A percentile compares a stretch with the other conserved stretches of the same genome.
phyloP scores from a whole-genome alignment of 2,329 filamentous ascomycete genomes.

The Fusarium bulbicola region DNA sequence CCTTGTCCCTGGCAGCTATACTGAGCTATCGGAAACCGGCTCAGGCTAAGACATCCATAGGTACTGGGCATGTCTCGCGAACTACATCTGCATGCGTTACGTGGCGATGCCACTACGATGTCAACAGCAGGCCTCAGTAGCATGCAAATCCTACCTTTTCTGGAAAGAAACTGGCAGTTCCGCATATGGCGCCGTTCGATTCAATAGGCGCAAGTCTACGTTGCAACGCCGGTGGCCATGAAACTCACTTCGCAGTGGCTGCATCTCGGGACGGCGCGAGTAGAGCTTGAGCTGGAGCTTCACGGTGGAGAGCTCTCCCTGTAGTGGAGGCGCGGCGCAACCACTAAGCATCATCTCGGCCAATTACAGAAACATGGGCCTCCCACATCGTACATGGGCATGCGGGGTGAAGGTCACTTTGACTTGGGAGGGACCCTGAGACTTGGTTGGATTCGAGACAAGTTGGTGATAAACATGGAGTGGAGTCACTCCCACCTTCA shows the following conservation, averaged over 20 bases:
- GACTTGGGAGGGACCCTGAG: conserved; percentile 3
- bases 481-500: conserved; percentile 26
- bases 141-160: conserved; percentile 21
- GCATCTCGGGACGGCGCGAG: conserved; percentile 28
- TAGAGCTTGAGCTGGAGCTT: conserved; percentile 22
- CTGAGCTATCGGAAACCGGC: conserved; percentile 5
- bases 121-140: conserved; percentile 32
- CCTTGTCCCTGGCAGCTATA: conserved; percentile 30
- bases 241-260: conserved; percentile 5
- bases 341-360: conserved; percentile 14
- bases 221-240: conserved; percentile 20
- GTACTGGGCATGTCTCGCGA: neutral
- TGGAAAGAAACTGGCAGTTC: conserved; percentile 8
- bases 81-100: conserved; percentile 17
- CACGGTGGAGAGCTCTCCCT: conserved; percentile 23
- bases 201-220: neutral
- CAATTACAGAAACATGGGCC: conserved; percentile 24
- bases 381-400: conserved; percentile 18
- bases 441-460: conserved; percentile 25
- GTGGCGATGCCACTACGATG: conserved; percentile 25
- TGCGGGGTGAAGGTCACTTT: conserved; percentile 37
- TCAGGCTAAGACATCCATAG: neutral
- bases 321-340: conserved; percentile 20
- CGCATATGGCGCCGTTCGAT: conserved; percentile 9
- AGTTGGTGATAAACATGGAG: conserved; percentile 26